These are phyloP conservation scores for Magnaporthiopsis incrustans DNA, from an alignment of 2,329 filamentous ascomycete genomes.

Conservation along the genomic window DNA sequence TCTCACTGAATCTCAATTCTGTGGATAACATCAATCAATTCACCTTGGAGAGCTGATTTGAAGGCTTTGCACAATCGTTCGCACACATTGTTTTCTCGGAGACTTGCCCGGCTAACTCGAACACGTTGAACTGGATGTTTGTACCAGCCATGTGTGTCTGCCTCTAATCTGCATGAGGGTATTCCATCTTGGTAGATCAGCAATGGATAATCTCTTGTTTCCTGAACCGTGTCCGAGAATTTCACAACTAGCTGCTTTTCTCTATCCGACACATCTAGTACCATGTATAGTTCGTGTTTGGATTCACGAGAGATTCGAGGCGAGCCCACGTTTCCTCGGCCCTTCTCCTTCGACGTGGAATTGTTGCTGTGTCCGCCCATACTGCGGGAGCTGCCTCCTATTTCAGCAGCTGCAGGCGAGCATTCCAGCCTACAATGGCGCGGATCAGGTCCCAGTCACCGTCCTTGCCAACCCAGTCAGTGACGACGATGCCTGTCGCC, in stretches of 20 bases:
- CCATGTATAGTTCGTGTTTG: background rate
- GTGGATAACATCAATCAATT: constrained; percentile 38
- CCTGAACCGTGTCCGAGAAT: background rate
- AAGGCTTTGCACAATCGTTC: constrained; percentile 16
- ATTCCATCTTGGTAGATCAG: too few species aligned
- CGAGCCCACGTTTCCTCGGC: background rate
- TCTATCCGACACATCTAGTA: background rate
- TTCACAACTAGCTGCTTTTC: background rate
- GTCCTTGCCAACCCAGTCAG: constrained; percentile 82
- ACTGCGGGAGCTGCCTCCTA: constrained; percentile 16
- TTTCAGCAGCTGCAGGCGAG: constrained; percentile 45
- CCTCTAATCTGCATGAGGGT: too few species aligned
- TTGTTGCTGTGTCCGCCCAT: background rate
- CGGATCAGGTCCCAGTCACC: constrained; percentile 88
- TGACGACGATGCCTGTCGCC: constrained; percentile 79
- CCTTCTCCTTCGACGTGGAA: too few species aligned
- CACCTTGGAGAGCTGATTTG: constrained; percentile 56
- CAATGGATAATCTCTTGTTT: constrained; percentile 3
- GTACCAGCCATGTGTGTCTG: background rate
- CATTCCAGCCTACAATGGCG: constrained; percentile 88
- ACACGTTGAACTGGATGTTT: background rate
- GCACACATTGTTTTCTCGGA: constrained; percentile 1
- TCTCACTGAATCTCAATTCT: constrained; percentile 42
- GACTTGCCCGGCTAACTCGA: constrained; percentile 6
- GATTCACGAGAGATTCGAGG: background rate